Evolutionary conservation across 2,329 filamentous ascomycete species (phyloP), one percentile per base, ranked within the genome.

Genomic region (Pyrenochaeta sp.): DNA sequence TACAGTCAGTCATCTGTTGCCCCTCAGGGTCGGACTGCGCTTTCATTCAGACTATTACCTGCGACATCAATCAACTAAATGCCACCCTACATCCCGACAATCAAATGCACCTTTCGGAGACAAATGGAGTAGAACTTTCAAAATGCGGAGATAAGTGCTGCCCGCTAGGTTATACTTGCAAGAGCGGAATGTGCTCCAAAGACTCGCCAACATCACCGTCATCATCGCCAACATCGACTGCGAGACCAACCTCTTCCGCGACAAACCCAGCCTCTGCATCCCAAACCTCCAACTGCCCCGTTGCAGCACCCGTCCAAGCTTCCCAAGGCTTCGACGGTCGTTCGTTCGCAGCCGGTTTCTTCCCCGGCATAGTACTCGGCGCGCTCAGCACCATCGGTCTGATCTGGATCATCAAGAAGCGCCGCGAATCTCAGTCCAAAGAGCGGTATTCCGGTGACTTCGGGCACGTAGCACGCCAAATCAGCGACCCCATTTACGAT

Each of bases 1-100:
- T 82, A 44, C 89, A 88, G 5, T 91, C 90, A 0, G 83, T 89
- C 13, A 79, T 93, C 48, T 93, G 91, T 80, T 93, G 91, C 72
- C 90, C 90, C 1, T 63, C 75, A 1, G 85, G 82, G 36, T 59
- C 64, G 36, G 80, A 82, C 67, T 93, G 91, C 78, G 66, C 77
- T n/a, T 80, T 75, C 47, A 90, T 93, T 66, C 71, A 82, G 64
- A 82, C 88, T 30, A 88, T 92, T 59, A 82, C 82, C 39, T 93
- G 90, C 80, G 84, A 91, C 62, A 69, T 89, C 54, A 73, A 72
- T 6, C 80, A 84, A 44, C 88, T 92, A 71, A 85, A 92, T 66
- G 82, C 86, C 2, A 81, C 77, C 8, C 65, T 78, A 19, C 78
- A 87, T 61, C 87, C 88, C 10, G 77, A 81, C 27, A 87, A 87